Conservation (phyloP, 495 filamentous ascomycete species). For the Aspergillus saccharolyticus region DNA sequence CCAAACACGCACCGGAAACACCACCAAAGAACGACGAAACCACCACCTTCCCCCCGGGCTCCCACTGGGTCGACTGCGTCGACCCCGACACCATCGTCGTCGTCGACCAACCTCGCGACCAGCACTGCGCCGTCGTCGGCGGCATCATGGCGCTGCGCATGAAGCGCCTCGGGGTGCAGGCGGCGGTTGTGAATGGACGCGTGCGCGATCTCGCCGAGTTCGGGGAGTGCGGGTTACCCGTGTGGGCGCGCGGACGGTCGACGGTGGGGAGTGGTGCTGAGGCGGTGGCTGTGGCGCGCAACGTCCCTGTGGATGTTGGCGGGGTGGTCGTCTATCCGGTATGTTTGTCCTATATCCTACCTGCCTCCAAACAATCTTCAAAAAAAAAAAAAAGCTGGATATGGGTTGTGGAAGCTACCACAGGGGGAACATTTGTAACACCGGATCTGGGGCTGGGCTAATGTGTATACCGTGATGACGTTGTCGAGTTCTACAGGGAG, state of each 20-base stretch:
- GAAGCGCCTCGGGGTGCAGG: slow-evolving; percentile 49
- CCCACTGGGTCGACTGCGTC: slow-evolving; percentile 58
- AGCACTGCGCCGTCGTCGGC: slow-evolving; percentile 60
- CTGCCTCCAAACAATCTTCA: neutral
- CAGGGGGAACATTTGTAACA: too few species aligned
- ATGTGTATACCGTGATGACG: neutral
- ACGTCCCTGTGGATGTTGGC: slow-evolving; percentile 48
- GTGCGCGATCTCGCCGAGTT: slow-evolving; percentile 59
- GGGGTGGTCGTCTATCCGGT: slow-evolving; percentile 47
- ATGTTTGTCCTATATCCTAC: slow-evolving; percentile 16
- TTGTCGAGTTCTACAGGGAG: slow-evolving; percentile 39
- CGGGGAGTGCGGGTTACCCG: slow-evolving; percentile 39
- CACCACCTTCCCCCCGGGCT: slow-evolving; percentile 36
- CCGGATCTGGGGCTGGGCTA: too few species aligned
- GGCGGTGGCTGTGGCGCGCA: slow-evolving; percentile 50
- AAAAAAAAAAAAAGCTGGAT: neutral
- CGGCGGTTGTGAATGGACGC: slow-evolving; percentile 54
- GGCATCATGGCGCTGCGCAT: slow-evolving; percentile 65
- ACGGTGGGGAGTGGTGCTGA: slow-evolving; percentile 58
- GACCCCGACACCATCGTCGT: slow-evolving; percentile 51
- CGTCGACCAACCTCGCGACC: slow-evolving; percentile 52
- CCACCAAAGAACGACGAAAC: slow-evolving; percentile 21
- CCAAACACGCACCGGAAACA: slow-evolving; percentile 36
- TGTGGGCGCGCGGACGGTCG: slow-evolving; percentile 54
- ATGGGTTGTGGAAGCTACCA: too few species aligned